A percentile compares a stretch with the other conserved stretches of the same genome.
Conservation (phyloP, 352 stramenopile genomes). For the Phytophthora crassamura region DNA sequence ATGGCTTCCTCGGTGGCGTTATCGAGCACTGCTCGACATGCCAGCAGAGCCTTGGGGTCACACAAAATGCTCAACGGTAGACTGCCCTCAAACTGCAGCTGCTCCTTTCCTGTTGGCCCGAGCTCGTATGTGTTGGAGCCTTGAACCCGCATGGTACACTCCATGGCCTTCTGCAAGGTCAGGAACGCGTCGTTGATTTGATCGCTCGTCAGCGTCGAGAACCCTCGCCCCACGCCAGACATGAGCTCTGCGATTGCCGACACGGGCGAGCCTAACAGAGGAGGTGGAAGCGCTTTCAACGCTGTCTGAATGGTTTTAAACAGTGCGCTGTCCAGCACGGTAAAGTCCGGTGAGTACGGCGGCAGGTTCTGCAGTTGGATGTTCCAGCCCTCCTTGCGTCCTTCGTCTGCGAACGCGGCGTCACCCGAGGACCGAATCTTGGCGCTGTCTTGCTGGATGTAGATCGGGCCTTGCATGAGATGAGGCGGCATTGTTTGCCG, state of each 20-base stretch:
- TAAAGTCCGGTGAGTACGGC: conserved; percentile 54
- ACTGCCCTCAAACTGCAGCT: conserved; percentile 44
- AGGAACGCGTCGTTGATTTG: conserved; percentile 51
- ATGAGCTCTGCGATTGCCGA: conserved; percentile 40
- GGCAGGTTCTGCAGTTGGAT: conserved; percentile 48
- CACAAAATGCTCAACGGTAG: conserved; percentile 51
- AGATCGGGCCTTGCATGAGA: conserved; percentile 41
- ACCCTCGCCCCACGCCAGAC: conserved; percentile 31
- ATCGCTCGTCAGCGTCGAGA: conserved; percentile 33
- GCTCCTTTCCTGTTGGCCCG: conserved; percentile 33
- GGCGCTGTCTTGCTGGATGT: conserved; percentile 52
- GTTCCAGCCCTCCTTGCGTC: conserved; percentile 44
- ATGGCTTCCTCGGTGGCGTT: conserved; percentile 18
- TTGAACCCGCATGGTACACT: conserved; percentile 51
- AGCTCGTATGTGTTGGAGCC: conserved; percentile 55
- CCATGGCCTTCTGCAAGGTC: conserved; percentile 51
- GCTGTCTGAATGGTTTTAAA: conserved; percentile 40
- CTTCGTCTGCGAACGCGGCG: conserved; percentile 42
- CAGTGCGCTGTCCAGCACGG: conserved; percentile 43
- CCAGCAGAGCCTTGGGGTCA: conserved; percentile 34
- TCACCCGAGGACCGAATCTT: conserved; percentile 48
- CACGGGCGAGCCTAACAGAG: conserved; percentile 1
- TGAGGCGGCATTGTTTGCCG: conserved; percentile 41
- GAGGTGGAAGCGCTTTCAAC: conserved; percentile 28
- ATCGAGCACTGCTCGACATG: conserved; percentile 39